Evolutionary conservation across 306 rosid species (phyloP).

Genomic region (Psophocarpus tetragonolobus): DNA sequence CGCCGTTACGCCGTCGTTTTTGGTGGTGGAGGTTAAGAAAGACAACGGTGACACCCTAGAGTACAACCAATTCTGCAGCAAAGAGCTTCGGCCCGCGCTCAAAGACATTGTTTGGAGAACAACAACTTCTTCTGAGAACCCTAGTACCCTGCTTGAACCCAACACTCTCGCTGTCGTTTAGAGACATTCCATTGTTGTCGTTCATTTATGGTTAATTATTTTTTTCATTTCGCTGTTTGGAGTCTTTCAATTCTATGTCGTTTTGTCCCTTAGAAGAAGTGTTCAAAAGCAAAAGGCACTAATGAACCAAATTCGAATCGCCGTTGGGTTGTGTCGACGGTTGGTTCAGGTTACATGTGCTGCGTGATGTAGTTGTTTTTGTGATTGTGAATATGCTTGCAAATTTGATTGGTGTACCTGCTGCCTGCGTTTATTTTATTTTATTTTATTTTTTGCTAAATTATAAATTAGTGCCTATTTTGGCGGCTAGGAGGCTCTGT

Average conservation of each 20-base stretch:
- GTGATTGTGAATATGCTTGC: background rate
- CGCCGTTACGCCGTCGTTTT: slow-evolving; percentile 66
- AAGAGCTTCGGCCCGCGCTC: slow-evolving; percentile 80
- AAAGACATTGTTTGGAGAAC: slow-evolving; percentile 76
- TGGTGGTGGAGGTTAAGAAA: slow-evolving; percentile 83
- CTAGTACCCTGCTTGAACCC: slow-evolving; percentile 41
- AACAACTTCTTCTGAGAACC: slow-evolving; percentile 50
- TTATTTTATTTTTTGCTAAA: background rate
- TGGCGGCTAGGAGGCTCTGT: background rate
- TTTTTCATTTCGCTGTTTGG: no score
- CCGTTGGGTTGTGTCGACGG: background rate
- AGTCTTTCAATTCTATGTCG: background rate
- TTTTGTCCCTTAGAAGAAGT: background rate
- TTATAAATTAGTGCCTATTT: background rate
- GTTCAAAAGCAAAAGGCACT: background rate
- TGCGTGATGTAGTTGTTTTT: background rate
- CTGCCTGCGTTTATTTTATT: background rate
- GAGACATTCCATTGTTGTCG: background rate
- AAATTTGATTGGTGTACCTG: slow-evolving; percentile 3
- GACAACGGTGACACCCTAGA: slow-evolving; percentile 74
- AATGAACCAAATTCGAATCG: background rate
- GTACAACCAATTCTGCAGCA: slow-evolving; percentile 80
- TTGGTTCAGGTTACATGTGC: background rate
- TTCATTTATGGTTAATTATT: background rate
- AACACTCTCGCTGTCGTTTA: background rate